Base-by-base conservation (phyloP, 73 alveolate genomes). In the Paramecium octaurelia region DNA sequence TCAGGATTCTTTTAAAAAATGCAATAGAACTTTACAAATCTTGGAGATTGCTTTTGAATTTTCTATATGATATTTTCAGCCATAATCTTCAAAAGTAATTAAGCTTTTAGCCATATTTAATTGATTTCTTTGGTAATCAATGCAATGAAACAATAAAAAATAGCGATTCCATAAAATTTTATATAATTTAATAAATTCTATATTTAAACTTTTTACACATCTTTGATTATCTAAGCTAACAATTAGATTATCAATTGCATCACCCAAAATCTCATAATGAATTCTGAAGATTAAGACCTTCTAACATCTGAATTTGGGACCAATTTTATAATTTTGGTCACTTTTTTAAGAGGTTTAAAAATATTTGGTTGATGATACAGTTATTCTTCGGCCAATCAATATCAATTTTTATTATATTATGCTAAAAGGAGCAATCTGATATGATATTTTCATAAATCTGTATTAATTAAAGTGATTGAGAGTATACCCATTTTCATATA, bases 1-100 rank as follows among this genome's bases (percentile, higher is more conserved):
- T 5, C 90, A 89, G 40, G 43, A 88, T 43, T 43, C 70, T 88
- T 68, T 88, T 88, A 3, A 90, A 50, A 27, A 27, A 0, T 20
- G 93, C 93, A 10, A 59, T 90, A 50, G 68, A 69, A 23, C 68
- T 31, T 24, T 64, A 80, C 18, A 88, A 42, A 70, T 54, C 54
- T 18, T 64, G 69, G 31, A 88, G 40, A 35, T 88, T 20, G n/a
- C 42, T 44, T 16, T 38, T 40, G 21, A 35, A 36, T 20, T 43
- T 24, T 11, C 0, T 69, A 7, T 4, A 83, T 83, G 38, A 36
- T 38, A 44, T 88, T 20, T 6, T 16, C 84, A 89, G 14, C 93
- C 93, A 69, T 88, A 43, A 68, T 88, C 73, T 38, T 68, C 43
- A 69, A 88, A 88, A 69, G 59, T 88, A 88, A 36, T 88, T 88